phyloP scores from a whole-genome alignment of 352 stramenopile species.

The Globisporangium heterothallicum region DNA sequence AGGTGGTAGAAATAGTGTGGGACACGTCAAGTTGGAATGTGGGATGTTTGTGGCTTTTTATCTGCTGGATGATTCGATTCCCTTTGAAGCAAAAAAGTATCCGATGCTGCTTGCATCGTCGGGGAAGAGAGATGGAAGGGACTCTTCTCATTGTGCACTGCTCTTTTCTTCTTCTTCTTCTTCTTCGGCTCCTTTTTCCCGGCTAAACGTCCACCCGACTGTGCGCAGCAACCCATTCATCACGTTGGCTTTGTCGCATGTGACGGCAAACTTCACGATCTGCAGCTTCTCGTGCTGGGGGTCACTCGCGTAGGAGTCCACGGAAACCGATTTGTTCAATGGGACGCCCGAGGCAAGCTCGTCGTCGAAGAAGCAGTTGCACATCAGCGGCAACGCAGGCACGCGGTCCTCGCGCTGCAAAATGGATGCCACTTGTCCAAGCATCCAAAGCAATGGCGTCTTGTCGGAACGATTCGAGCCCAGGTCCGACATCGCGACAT shows the following conservation, averaged over 20 bases:
- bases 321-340: constrained; percentile 22
- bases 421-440: constrained; percentile 32
- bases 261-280: constrained; percentile 13
- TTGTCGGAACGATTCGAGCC: constrained; percentile 19
- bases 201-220: constrained; percentile 15
- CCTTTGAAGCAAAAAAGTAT: too few species aligned
- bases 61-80: too few species aligned
- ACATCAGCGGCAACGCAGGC: constrained; percentile 49
- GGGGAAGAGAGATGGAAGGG: too few species aligned
- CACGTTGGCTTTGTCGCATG: constrained; percentile 1
- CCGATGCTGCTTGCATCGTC: too few species aligned
- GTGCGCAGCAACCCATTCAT: constrained; percentile 15
- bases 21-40: too few species aligned
- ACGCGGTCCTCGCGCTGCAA: constrained; percentile 48
- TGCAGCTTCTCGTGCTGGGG: constrained; percentile 4
- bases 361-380: constrained; percentile 40
- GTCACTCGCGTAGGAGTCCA: constrained; percentile 27
- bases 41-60: too few species aligned
- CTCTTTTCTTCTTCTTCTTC: background rate
- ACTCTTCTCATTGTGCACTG: too few species aligned
- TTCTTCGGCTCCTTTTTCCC: background rate
- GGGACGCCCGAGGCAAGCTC: constrained; percentile 20
- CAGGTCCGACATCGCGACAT: constrained; percentile 45
- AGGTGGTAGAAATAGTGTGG: too few species aligned
- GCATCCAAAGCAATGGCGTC: constrained; percentile 54